Conservation (phyloP, 495 filamentous ascomycete genomes). For the Penicillium angulare region DNA sequence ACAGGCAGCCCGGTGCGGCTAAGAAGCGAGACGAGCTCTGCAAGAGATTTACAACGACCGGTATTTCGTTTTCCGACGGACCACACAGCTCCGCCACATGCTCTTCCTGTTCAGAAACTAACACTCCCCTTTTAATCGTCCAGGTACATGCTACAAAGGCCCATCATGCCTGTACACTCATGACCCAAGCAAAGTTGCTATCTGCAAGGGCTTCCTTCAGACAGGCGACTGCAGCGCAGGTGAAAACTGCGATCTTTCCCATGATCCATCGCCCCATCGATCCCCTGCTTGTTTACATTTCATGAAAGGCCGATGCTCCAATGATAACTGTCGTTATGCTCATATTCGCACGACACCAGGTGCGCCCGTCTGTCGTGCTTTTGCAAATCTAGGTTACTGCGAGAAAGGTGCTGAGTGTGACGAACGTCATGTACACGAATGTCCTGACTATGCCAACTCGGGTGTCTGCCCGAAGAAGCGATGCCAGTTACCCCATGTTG, state of each 20-base stretch:
- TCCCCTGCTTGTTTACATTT: slow-evolving; percentile 89
- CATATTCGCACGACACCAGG: slow-evolving; percentile 80
- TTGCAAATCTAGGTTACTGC: slow-evolving; percentile 89
- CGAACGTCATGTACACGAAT: slow-evolving; percentile 85
- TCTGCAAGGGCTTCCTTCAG: slow-evolving; percentile 83
- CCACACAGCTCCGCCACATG: slow-evolving; percentile 9
- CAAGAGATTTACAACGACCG: slow-evolving; percentile 86
- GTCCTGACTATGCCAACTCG: slow-evolving; percentile 91
- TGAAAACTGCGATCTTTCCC: slow-evolving; percentile 87
- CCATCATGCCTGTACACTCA: slow-evolving; percentile 78
- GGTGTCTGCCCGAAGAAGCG: slow-evolving; percentile 79
- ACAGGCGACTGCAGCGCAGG: slow-evolving; percentile 78
- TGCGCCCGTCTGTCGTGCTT: slow-evolving; percentile 79
- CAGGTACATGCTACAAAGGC: slow-evolving; percentile 82
- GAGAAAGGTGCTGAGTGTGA: slow-evolving; percentile 75
- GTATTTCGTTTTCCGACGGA: slow-evolving; percentile 55
- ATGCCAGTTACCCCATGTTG: slow-evolving; percentile 83
- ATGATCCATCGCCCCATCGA: slow-evolving; percentile 81
- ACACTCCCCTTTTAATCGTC: slow-evolving; percentile 20
- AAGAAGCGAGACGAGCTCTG: slow-evolving; percentile 78
- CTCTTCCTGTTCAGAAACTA: slow-evolving; percentile 14
- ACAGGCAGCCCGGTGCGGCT: slow-evolving; percentile 45
- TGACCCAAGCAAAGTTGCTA: slow-evolving; percentile 83
- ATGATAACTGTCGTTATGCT: slow-evolving; percentile 82
- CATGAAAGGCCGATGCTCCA: slow-evolving; percentile 86